Conservation (phyloP, 169 alveolate species). For the Plasmodium yoelii region DNA sequence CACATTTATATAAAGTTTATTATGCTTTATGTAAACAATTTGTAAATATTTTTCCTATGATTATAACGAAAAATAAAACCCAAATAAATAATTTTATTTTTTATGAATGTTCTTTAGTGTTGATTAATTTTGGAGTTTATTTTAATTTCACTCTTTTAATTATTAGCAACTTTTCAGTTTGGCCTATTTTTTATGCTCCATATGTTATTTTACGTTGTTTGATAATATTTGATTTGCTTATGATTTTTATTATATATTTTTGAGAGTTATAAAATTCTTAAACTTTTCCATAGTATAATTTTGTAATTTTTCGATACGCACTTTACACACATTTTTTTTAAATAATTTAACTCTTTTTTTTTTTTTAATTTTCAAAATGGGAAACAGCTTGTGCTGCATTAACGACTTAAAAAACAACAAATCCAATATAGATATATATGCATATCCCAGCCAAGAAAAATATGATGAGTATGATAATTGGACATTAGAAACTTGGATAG, state of each 20-base stretch:
- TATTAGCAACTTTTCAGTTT: no score
- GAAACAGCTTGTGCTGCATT: constrained; percentile 48
- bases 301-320: constrained; percentile 1
- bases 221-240: no score
- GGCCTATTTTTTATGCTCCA: no score
- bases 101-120: no score
- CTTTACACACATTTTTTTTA: constrained; percentile 2
- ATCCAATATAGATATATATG: constrained; percentile 48
- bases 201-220: no score
- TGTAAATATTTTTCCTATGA: constrained; percentile 1
- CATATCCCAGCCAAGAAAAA: constrained; percentile 30
- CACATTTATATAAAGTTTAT: constrained; percentile 32
- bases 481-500: constrained; percentile 69
- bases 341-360: background rate
- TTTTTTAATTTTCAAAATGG: constrained; percentile 45
- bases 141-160: no score
- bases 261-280: no score
- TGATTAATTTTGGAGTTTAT: no score
- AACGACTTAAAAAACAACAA: constrained; percentile 50
- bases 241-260: no score
- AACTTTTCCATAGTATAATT: background rate
- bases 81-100: background rate
- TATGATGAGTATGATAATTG: constrained; percentile 53
- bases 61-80: background rate
- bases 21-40: no score